Conservation (phyloP, 331 rosid genomes). For the Saraca asoca region DNA sequence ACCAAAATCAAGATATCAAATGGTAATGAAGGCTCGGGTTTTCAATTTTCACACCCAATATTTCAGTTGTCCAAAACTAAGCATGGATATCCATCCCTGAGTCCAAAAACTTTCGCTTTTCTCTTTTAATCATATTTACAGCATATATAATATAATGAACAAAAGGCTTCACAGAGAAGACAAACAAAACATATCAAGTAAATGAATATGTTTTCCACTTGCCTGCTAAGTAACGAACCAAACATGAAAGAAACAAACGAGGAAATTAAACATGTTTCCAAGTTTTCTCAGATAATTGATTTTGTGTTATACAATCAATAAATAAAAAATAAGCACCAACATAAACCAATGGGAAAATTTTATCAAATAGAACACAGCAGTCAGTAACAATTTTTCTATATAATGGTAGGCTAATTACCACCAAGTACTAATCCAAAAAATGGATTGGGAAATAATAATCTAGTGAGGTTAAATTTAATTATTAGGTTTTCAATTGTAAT, state of each 20-base stretch:
- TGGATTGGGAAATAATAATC: no score
- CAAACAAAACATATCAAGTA: no score
- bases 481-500: no score
- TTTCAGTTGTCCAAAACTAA: not conserved
- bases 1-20: constrained; percentile 9
- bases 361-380: constrained; percentile 30
- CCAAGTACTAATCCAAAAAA: no score
- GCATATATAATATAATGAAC: not conserved
- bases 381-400: no score
- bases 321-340: constrained; percentile 15
- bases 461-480: no score
- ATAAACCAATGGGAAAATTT: constrained; percentile 23
- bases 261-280: constrained; percentile 8
- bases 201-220: no score
- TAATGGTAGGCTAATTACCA: no score
- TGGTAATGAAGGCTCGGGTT: not conserved
- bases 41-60: not conserved
- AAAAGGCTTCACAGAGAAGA: not conserved
- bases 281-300: constrained; percentile 27
- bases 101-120: not conserved
- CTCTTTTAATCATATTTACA: not conserved
- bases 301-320: constrained; percentile 24
- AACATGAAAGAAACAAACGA: not conserved
- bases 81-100: not conserved
- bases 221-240: no score